Evolutionary conservation across 345 rosid genomes (phyloP), one percentile per base, ranked within the genome.

Genomic region (Eucalyptus caleyi): DNA sequence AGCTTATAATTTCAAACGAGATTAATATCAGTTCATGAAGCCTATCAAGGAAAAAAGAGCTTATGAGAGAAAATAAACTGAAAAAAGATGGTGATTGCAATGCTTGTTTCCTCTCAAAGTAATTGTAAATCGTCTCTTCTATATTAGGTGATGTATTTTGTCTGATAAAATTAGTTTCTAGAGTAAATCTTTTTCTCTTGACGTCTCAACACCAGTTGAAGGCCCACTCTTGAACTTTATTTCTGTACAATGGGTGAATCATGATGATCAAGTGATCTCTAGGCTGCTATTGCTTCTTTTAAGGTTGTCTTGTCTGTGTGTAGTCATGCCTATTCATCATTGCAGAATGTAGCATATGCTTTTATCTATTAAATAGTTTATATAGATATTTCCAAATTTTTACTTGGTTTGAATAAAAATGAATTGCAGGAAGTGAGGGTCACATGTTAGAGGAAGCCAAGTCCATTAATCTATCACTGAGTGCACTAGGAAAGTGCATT

Each of bases 391-490:
- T 77, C 47, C 14, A 77, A 42, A 40, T 21, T 77, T 77, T 77
- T 77, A 77, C 47, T 40, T 77, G 47, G 47, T 77, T 40, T 77
- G 30, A 77, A 77, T 40, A 77, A 77, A 77, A 40, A 40, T 21
- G 30, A 81, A 32, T 54, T 86, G 67, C 93, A 98, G 99, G 99
- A 88, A 97, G 99, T 89, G 99, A 96, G 91, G 99, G 99, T 37
- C 99, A 98, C 87, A 95, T 98, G 37, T 93, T 97, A 53, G 99
- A 98, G 93, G 99, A 98, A 95, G 99, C 99, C 89, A 98, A 97
- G 92, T 98, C 99, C 89, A 98, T 98, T 88, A 98, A 98, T 94
- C 99, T 98, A 86, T 98, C 99, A 53, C 92, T 98, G 91, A 98
- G 99, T 91, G 99, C 99, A 23, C 90, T 98, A 51, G 99, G 99